These are phyloP conservation scores for Pyrenophora graminea DNA, from an alignment of 2,329 filamentous ascomycete species.

Conservation along the genomic window DNA sequence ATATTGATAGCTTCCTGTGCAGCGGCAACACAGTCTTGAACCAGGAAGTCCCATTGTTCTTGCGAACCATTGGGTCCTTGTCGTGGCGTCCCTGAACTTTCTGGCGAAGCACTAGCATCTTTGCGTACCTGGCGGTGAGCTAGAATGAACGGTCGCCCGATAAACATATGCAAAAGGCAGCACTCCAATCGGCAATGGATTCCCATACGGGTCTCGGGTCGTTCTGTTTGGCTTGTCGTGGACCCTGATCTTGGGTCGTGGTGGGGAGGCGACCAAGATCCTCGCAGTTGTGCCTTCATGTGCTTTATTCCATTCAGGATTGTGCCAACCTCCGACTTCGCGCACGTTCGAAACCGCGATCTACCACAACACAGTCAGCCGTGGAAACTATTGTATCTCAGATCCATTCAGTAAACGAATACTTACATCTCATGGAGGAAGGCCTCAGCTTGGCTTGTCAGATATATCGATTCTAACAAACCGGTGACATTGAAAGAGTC, in stretches of 20 bases:
- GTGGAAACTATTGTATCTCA: too few relatives aligned
- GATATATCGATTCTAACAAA: constrained; percentile 10
- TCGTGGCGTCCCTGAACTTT: not conserved
- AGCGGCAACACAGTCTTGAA: constrained; percentile 15
- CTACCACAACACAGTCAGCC: not conserved
- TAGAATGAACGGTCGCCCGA: constrained; percentile 19
- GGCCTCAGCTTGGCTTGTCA: constrained; percentile 11
- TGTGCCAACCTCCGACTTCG: constrained; percentile 7
- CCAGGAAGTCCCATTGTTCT: constrained; percentile 9
- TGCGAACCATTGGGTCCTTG: not conserved
- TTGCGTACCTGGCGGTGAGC: constrained; percentile 13
- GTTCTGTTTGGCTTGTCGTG: not conserved
- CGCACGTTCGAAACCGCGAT: constrained; percentile 10
- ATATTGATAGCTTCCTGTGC: constrained; percentile 14
- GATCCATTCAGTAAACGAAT: not conserved
- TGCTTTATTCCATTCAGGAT: constrained; percentile 9
- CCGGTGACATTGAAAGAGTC: constrained; percentile 5
- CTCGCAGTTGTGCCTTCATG: constrained; percentile 7
- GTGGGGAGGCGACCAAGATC: constrained; percentile 4
- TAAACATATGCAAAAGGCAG: constrained; percentile 18
- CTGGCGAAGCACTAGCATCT: not conserved
- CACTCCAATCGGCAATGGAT: constrained; percentile 13
- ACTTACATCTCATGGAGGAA: constrained; percentile 16
- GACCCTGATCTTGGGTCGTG: not conserved
- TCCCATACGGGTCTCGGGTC: constrained; percentile 2